These are phyloP conservation scores for Volvox africanus DNA, from an alignment of 139 green algal species.

Conservation along the genomic window DNA sequence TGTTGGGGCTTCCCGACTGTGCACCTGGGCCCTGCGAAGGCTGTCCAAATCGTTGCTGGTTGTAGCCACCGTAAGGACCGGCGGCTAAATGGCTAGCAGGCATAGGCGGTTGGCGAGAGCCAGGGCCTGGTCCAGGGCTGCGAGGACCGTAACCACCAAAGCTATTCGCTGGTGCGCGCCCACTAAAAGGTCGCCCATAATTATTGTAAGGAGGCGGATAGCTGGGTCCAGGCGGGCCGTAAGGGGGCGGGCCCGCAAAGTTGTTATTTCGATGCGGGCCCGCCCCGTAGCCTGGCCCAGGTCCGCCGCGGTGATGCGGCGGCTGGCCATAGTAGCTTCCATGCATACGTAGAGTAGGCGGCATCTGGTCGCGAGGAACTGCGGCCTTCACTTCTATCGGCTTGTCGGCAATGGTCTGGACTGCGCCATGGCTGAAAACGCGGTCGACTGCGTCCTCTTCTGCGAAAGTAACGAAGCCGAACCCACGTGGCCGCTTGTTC, in stretches of 20 bases:
- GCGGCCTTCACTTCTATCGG: conserved; percentile 94
- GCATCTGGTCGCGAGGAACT: conserved; percentile 90
- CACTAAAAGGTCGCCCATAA: conserved; percentile 27
- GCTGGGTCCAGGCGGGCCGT: conserved; percentile 25
- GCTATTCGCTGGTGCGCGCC: conserved; percentile 19
- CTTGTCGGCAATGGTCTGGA: conserved; percentile 96
- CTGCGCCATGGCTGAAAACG: conserved; percentile 84
- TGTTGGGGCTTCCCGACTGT: background rate
- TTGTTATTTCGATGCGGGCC: conserved; percentile 35
- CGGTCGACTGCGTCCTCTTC: conserved; percentile 91
- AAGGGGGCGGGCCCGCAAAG: conserved; percentile 19
- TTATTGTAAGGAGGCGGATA: conserved; percentile 34
- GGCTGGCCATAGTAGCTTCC: conserved; percentile 41
- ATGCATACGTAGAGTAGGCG: conserved; percentile 49
- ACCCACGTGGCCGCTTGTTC: conserved; percentile 92
- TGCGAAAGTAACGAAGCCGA: conserved; percentile 97
- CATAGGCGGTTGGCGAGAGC: conserved; percentile 8
- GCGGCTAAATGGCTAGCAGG: background rate
- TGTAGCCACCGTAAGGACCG: conserved; percentile 11
- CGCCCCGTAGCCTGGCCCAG: background rate
- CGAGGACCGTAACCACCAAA: conserved; percentile 22
- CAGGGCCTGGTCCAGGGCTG: conserved; percentile 14
- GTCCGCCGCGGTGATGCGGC: conserved; percentile 25
- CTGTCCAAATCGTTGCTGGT: conserved; percentile 25
- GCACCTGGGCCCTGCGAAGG: background rate